These are phyloP conservation scores for Boletales sp. DNA, from an alignment of 768 basidiomycete genomes.

Conservation along the genomic window DNA sequence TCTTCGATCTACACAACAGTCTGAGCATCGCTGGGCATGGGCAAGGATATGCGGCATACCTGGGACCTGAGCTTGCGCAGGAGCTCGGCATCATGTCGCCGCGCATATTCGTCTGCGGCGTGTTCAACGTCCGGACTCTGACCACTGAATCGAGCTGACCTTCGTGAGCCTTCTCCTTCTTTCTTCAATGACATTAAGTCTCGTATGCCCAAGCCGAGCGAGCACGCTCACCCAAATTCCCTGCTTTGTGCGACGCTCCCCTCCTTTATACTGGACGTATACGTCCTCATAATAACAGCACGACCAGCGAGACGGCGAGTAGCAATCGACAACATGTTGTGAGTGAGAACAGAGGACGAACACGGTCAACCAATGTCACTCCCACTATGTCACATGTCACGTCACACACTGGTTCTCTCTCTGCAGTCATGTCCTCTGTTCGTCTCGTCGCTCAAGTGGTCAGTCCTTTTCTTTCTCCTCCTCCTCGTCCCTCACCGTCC, in stretches of 20 bases:
- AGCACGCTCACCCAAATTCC: slow-evolving; percentile 52
- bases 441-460: slow-evolving; percentile 56
- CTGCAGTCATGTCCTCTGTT: slow-evolving; percentile 57
- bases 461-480: not conserved
- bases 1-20: slow-evolving; percentile 22
- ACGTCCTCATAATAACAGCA: slow-evolving; percentile 29
- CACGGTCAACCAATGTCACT: no score
- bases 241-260: slow-evolving; percentile 60
- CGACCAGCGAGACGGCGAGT: slow-evolving; percentile 39
- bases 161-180: slow-evolving; percentile 74
- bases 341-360: no score
- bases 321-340: slow-evolving; percentile 1
- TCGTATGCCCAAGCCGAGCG: not conserved
- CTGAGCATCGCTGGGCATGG: not conserved
- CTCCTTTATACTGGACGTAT: slow-evolving; percentile 42
- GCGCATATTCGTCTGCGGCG: slow-evolving; percentile 58
- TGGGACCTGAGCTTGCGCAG: slow-evolving; percentile 55
- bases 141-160: slow-evolving; percentile 28
- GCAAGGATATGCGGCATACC: slow-evolving; percentile 34
- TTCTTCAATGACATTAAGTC: slow-evolving; percentile 37
- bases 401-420: slow-evolving; percentile 41
- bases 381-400: slow-evolving; percentile 24
- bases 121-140: not conserved
- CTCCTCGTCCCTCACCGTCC: slow-evolving; percentile 2
- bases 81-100: slow-evolving; percentile 53